phyloP scores from a whole-genome alignment of 2,329 filamentous ascomycete species.

The Botrytis porri region DNA sequence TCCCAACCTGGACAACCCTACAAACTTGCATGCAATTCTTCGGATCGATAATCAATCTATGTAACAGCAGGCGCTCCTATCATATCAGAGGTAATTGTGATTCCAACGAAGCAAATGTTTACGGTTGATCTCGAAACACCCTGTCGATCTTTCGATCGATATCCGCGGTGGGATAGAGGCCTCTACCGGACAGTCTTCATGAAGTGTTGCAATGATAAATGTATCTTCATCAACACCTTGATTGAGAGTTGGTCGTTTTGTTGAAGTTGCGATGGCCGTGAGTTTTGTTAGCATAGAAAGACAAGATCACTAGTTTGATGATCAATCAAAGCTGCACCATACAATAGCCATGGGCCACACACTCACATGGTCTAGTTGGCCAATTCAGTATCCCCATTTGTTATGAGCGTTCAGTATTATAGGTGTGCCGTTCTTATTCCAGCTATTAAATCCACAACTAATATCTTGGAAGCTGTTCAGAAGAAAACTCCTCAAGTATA shows the following conservation, averaged over 20 bases:
- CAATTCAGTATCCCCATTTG: slow-evolving; percentile 62
- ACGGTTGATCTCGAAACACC: not conserved
- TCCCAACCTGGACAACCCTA: too few species aligned
- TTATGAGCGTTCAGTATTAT: slow-evolving; percentile 36
- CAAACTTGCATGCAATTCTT: not conserved
- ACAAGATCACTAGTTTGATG: not conserved
- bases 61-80: too few species aligned
- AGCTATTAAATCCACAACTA: slow-evolving; percentile 51
- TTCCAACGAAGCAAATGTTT: not conserved
- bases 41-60: not conserved
- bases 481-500: slow-evolving; percentile 40
- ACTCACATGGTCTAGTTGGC: slow-evolving; percentile 45
- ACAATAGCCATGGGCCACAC: not conserved
- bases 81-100: too few species aligned
- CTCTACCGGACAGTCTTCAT: not conserved
- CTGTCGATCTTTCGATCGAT: not conserved
- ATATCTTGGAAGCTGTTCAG: slow-evolving; percentile 47
- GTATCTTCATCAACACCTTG: too few species aligned
- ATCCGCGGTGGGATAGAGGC: not conserved
- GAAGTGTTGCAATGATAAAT: not conserved
- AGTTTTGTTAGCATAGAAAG: too few species aligned
- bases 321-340: not conserved
- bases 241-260: too few species aligned
- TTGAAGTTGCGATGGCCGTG: not conserved
- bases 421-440: slow-evolving; percentile 48